phyloP scores from a whole-genome alignment of 805 yeast species.

The Wickerhamiella slavikovae region DNA sequence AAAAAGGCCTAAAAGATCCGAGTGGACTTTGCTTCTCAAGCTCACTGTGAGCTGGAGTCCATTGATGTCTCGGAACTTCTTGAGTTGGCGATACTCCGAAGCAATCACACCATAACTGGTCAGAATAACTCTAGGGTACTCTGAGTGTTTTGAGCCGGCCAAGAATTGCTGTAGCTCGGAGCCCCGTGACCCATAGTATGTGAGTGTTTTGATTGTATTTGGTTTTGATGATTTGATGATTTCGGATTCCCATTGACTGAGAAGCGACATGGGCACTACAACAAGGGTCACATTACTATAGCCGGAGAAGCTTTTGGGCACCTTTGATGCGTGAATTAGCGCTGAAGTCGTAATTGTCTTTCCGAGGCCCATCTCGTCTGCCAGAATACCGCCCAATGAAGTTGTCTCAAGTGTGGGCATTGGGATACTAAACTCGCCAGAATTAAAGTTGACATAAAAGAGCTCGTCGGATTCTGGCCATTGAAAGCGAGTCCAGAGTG shows the following conservation, averaged over 20 bases:
- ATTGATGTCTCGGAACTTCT: conserved; percentile 5
- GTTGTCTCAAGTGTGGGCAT: conserved; percentile 43
- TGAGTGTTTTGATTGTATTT: conserved; percentile 15
- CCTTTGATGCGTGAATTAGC: conserved; percentile 33
- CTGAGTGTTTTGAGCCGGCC: conserved; percentile 14
- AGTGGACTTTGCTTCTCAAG: too few relatives aligned
- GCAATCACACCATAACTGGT: conserved; percentile 81
- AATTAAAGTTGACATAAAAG: conserved; percentile 60
- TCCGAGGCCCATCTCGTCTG: conserved; percentile 96
- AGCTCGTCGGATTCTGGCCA: conserved; percentile 37
- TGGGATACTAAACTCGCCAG: conserved; percentile 54
- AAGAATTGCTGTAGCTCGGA: conserved; percentile 28
- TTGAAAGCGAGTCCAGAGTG: conserved; percentile 59
- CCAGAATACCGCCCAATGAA: conserved; percentile 67
- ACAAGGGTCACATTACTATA: conserved; percentile 32
- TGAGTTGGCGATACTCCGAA: conserved; percentile 42
- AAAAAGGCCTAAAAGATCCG: conserved; percentile 30
- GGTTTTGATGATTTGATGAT: conserved; percentile 29
- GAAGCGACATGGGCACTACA: conserved; percentile 74
- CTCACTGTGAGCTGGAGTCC: conserved; percentile 10
- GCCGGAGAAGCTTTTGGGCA: conserved; percentile 8
- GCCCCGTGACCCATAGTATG: conserved; percentile 54
- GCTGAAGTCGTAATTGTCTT: conserved; percentile 75
- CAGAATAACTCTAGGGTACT: conserved; percentile 46
- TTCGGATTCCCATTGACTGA: conserved; percentile 84